Evolutionary conservation across 2,329 filamentous ascomycete genomes (phyloP).

Genomic region (Calcarisporium arbuscula): DNA sequence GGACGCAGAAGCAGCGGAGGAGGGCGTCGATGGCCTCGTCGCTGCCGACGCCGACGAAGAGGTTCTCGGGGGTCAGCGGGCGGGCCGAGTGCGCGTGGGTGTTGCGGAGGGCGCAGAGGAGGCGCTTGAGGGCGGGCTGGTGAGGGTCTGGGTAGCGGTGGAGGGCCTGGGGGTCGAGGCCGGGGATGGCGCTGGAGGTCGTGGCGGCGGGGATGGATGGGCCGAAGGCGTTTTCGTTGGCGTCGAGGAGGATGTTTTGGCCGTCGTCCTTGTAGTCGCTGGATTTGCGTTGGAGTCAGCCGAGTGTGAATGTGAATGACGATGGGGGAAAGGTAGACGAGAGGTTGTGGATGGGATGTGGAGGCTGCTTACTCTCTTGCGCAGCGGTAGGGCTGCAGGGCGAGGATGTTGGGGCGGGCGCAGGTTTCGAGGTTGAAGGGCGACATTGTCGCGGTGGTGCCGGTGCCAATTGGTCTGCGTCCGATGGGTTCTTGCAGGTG

Average conservation of each 20-base stretch:
- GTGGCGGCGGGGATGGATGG: slow-evolving; percentile 61
- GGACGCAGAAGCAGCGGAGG: slow-evolving; percentile 85
- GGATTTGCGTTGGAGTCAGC: slow-evolving; percentile 8
- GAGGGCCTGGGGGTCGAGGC: slow-evolving; percentile 69
- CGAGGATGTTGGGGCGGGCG: slow-evolving; percentile 69
- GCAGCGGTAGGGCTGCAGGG: slow-evolving; percentile 73
- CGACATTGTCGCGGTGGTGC: slow-evolving; percentile 38
- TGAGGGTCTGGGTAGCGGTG: slow-evolving; percentile 97
- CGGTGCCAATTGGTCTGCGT: too few species aligned
- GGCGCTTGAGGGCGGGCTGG: slow-evolving; percentile 78
- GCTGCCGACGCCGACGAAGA: slow-evolving; percentile 93
- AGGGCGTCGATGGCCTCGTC: slow-evolving; percentile 96
- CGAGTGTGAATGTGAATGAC: slow-evolving; percentile 3
- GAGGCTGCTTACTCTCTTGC: slow-evolving; percentile 63
- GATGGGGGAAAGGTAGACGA: slow-evolving; percentile 3
- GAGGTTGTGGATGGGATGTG: slow-evolving; percentile 8
- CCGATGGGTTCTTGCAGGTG: too few species aligned
- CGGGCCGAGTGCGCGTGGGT: slow-evolving; percentile 72
- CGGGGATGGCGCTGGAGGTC: slow-evolving; percentile 30
- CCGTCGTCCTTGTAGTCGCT: slow-evolving; percentile 99
- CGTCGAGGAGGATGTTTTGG: slow-evolving; percentile 90
- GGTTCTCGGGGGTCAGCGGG: slow-evolving; percentile 67
- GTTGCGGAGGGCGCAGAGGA: slow-evolving; percentile 82
- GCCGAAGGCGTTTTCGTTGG: slow-evolving; percentile 95
- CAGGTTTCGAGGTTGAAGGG: slow-evolving; percentile 69